phyloP scores from a whole-genome alignment of 352 stramenopile genomes.

The Phytophthora hybrid region DNA sequence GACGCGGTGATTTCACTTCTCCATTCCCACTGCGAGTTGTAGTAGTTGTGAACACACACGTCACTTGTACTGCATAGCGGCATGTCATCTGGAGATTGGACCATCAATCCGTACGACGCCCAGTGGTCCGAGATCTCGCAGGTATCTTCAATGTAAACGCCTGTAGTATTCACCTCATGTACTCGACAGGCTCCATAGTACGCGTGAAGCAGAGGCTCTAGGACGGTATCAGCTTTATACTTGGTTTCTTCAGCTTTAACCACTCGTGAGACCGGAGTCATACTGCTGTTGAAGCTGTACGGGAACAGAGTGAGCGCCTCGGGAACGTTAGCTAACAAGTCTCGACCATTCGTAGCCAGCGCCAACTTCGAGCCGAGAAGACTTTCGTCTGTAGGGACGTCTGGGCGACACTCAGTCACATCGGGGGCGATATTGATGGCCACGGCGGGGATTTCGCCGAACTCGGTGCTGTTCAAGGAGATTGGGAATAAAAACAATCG shows the following conservation, averaged over 20 bases:
- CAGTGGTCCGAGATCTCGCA: constrained; percentile 35
- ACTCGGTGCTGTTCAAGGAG: constrained; percentile 19
- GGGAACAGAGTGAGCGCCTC: constrained; percentile 35
- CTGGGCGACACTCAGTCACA: constrained; percentile 18
- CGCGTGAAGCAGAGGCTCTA: constrained; percentile 26
- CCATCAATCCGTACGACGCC: constrained; percentile 38
- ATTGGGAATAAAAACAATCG: constrained; percentile 35
- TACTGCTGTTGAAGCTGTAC: constrained; percentile 36
- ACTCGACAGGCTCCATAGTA: constrained; percentile 38
- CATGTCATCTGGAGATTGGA: constrained; percentile 41
- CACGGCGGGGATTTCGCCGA: constrained; percentile 27
- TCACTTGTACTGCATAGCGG: constrained; percentile 35
- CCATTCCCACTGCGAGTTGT: constrained; percentile 41
- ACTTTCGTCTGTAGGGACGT: constrained; percentile 18
- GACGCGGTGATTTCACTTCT: constrained; percentile 18
- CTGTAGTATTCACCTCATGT: constrained; percentile 25
- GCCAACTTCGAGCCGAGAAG: constrained; percentile 22
- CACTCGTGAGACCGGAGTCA: constrained; percentile 19
- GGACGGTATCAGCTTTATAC: constrained; percentile 9
- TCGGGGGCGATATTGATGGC: constrained; percentile 36
- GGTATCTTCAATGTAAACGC: constrained; percentile 28
- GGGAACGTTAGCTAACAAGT: constrained; percentile 36
- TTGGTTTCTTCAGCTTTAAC: constrained; percentile 21
- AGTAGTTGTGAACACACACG: constrained; percentile 41
- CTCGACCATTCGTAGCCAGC: constrained; percentile 18